Percentiles rank a stretch among this genome's conserved stretches.
Conservation (phyloP, 805 yeast genomes). For the Metschnikowia proteae region DNA sequence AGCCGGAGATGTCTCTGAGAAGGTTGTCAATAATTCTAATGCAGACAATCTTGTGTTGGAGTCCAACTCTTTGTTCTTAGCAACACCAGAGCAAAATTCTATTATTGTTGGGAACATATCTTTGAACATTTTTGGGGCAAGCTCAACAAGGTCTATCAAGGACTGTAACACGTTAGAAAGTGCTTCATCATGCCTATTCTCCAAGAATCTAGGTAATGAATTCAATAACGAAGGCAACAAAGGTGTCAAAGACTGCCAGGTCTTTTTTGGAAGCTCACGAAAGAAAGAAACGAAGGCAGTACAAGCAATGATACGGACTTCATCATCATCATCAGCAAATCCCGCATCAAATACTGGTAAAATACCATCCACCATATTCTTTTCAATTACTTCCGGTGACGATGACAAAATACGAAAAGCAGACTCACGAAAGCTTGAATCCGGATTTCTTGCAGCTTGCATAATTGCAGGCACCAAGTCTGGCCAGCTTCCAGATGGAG, state of each 20-base stretch:
- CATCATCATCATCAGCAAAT: conserved; percentile 73
- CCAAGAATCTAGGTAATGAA: conserved; percentile 80
- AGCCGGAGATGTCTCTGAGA: conserved; percentile 88
- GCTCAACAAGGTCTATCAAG: conserved; percentile 81
- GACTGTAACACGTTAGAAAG: conserved; percentile 86
- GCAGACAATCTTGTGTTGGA: conserved; percentile 79
- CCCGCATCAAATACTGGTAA: conserved; percentile 75
- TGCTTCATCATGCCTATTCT: conserved; percentile 73
- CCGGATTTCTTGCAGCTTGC: conserved; percentile 53
- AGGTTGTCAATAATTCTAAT: conserved; percentile 82
- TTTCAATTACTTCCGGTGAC: conserved; percentile 73
- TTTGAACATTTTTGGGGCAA: conserved; percentile 92
- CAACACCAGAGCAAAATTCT: conserved; percentile 78
- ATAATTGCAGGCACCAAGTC: conserved; percentile 73
- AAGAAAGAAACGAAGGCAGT: conserved; percentile 90
- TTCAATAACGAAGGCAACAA: conserved; percentile 80
- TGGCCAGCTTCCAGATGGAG: conserved; percentile 59
- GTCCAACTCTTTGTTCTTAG: conserved; percentile 77
- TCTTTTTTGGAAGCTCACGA: conserved; percentile 69
- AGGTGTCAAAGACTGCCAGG: conserved; percentile 75
- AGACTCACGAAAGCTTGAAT: conserved; percentile 76
- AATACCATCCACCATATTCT: conserved; percentile 49
- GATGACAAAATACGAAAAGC: conserved; percentile 86
- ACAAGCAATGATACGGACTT: conserved; percentile 86
- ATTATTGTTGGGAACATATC: conserved; percentile 88